Conservation (phyloP, 2,329 filamentous ascomycete genomes). For the Pseudocercospora pini-densiflorae region DNA sequence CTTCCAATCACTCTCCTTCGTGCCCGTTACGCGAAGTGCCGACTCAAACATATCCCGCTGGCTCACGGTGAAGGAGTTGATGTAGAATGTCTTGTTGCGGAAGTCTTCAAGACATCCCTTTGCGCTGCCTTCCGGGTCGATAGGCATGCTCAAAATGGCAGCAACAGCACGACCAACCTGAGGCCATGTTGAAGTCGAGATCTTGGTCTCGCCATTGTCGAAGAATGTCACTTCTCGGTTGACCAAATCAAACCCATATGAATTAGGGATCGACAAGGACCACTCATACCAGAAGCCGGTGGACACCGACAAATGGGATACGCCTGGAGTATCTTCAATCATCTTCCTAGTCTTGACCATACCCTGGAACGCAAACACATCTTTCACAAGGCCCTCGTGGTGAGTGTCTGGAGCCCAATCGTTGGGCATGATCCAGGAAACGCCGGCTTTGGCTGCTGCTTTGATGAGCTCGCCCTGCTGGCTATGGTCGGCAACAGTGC, state of each 20-base stretch:
- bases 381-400: conserved; percentile 32
- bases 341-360: conserved; percentile 24
- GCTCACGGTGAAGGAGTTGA: conserved; percentile 62
- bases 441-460: conserved; percentile 44
- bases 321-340: conserved; percentile 35
- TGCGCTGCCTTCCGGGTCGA: conserved; percentile 19
- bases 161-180: conserved; percentile 62
- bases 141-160: conserved; percentile 40
- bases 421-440: conserved; percentile 48
- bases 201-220: conserved; percentile 61
- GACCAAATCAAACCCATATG: conserved; percentile 45
- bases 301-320: conserved; percentile 34
- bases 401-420: conserved; percentile 39
- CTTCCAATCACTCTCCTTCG: conserved; percentile 64
- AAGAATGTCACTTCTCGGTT: conserved; percentile 43
- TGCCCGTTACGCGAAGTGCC: conserved; percentile 63
- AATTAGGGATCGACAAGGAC: conserved; percentile 38
- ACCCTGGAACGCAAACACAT: conserved; percentile 27
- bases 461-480: conserved; percentile 39
- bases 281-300: conserved; percentile 45
- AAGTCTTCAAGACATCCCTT: conserved; percentile 38
- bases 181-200: conserved; percentile 63
- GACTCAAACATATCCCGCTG: conserved; percentile 69
- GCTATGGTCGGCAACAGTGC: conserved; percentile 36
- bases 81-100: conserved; percentile 55